A percentile compares a stretch with the other conserved stretches of the same genome.
These are phyloP conservation scores for Tylopilus plumbeoviolaceoides DNA, from an alignment of 768 basidiomycete genomes.

Conservation along the genomic window DNA sequence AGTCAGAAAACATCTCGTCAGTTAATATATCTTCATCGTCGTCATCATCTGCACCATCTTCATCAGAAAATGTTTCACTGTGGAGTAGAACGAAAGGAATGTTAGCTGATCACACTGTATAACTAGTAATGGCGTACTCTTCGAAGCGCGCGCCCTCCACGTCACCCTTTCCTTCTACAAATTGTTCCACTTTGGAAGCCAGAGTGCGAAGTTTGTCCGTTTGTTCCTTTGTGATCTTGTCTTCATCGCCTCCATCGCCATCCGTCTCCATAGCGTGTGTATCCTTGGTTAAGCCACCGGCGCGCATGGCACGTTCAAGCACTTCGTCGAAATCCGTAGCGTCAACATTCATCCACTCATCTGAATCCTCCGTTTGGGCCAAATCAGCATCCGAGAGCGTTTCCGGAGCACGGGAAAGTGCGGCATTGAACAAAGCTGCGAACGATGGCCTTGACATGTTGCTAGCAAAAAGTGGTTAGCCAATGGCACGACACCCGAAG, in stretches of 20 bases:
- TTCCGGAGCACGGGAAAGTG: slow-evolving; percentile 44
- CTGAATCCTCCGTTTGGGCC: slow-evolving; percentile 56
- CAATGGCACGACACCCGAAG: background rate
- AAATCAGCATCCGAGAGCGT: slow-evolving; percentile 14
- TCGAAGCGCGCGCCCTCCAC: slow-evolving; percentile 85
- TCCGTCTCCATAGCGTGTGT: slow-evolving; percentile 52
- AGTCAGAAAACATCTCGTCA: slow-evolving; percentile 42
- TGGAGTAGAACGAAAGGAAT: too few species aligned
- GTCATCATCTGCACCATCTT: slow-evolving; percentile 35
- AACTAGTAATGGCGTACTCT: slow-evolving; percentile 57
- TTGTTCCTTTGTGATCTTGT: slow-evolving; percentile 56
- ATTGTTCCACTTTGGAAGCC: slow-evolving; percentile 82
- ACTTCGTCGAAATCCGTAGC: slow-evolving; percentile 71
- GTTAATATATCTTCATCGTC: slow-evolving; percentile 33
- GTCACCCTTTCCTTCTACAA: slow-evolving; percentile 87
- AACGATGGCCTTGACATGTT: slow-evolving; percentile 71
- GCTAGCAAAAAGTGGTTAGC: slow-evolving; percentile 28
- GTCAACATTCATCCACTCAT: slow-evolving; percentile 85
- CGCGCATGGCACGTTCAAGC: slow-evolving; percentile 43
- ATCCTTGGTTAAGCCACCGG: slow-evolving; percentile 10
- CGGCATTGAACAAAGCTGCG: slow-evolving; percentile 63
- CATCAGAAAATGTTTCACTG: slow-evolving; percentile 70
- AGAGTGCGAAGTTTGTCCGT: slow-evolving; percentile 68
- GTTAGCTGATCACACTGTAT: slow-evolving; percentile 4
- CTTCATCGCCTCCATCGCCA: slow-evolving; percentile 26